Percentiles rank a stretch among this genome's conserved stretches.
These are phyloP conservation scores for Rhizopogon roseolus DNA, from an alignment of 768 basidiomycete species.

Conservation along the genomic window DNA sequence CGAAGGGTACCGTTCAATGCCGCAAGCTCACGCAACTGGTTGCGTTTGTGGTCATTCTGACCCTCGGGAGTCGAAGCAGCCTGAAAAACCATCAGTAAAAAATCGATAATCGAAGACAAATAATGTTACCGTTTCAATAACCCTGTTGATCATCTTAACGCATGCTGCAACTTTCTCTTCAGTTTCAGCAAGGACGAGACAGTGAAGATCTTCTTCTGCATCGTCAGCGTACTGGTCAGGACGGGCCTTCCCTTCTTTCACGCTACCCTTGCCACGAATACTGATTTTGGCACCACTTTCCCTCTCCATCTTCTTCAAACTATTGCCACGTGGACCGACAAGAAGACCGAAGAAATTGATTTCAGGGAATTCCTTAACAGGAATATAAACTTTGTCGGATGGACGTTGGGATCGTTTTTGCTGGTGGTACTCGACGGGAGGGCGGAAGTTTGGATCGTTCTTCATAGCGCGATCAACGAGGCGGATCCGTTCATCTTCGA, in stretches of 20 bases:
- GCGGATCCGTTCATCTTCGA: conserved; percentile 86
- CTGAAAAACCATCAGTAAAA: conserved; percentile 35
- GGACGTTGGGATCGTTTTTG: conserved; percentile 92
- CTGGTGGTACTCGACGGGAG: conserved; percentile 94
- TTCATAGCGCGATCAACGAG: conserved; percentile 97
- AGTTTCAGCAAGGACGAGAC: conserved; percentile 88
- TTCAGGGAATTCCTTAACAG: conserved; percentile 99
- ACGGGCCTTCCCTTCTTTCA: conserved; percentile 97
- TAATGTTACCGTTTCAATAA: conserved; percentile 87
- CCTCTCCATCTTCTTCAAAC: conserved; percentile 99
- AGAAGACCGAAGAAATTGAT: conserved; percentile 99
- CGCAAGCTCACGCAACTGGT: conserved; percentile 95
- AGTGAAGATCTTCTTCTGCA: conserved; percentile 98
- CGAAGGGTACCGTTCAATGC: conserved; percentile 97
- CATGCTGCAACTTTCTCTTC: conserved; percentile 90
- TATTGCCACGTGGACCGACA: conserved; percentile 97
- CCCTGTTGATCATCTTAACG: conserved; percentile 93
- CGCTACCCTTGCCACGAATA: conserved; percentile 96
- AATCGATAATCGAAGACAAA: background rate
- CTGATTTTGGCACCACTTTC: conserved; percentile 98
- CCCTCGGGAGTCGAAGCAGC: conserved; percentile 99
- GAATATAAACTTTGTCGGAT: conserved; percentile 98
- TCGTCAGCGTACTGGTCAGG: conserved; percentile 94
- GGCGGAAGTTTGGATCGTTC: conserved; percentile 96
- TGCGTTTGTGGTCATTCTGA: conserved; percentile 99